These are phyloP conservation scores for Torulaspora delbrueckii DNA, from an alignment of 805 yeast genomes.

Conservation along the genomic window DNA sequence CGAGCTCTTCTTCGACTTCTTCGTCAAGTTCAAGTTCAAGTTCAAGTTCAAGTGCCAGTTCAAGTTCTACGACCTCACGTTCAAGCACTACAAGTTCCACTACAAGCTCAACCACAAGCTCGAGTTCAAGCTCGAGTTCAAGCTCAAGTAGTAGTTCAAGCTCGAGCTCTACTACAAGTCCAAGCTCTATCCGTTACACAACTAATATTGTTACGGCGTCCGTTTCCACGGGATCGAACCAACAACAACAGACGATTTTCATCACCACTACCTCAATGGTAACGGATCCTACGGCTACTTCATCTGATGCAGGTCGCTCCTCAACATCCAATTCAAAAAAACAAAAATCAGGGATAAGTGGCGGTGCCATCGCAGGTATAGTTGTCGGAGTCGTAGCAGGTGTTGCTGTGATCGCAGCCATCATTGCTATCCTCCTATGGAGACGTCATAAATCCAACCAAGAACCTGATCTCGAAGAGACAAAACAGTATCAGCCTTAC, in stretches of 20 bases:
- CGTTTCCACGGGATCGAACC: conserved; percentile 20
- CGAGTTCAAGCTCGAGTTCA: conserved; percentile 1
- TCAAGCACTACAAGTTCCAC: conserved; percentile 3
- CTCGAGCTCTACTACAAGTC: conserved; percentile 15
- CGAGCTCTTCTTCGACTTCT: conserved; percentile 4
- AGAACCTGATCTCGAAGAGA: conserved; percentile 42
- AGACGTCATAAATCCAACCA: conserved; percentile 37
- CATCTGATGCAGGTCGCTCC: background rate
- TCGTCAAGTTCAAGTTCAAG: conserved; percentile 1
- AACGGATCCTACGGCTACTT: conserved; percentile 8
- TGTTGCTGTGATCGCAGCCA: conserved; percentile 34
- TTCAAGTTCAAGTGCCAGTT: conserved; percentile 2
- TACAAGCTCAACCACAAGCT: conserved; percentile 2
- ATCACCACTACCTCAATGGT: conserved; percentile 30
- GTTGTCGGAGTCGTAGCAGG: conserved; percentile 53
- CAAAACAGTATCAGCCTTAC: conserved; percentile 35
- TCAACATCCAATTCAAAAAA: conserved; percentile 5
- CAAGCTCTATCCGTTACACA: conserved; percentile 20
- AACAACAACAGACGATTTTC: conserved; percentile 20
- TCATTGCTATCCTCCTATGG: conserved; percentile 41
- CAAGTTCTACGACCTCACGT: conserved; percentile 8
- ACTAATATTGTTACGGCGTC: conserved; percentile 26
- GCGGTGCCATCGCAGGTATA: conserved; percentile 58
- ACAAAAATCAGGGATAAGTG: conserved; percentile 18
- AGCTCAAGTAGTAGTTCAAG: background rate